Conservation (phyloP, 495 filamentous ascomycete genomes). For the Neurospora sp. region DNA sequence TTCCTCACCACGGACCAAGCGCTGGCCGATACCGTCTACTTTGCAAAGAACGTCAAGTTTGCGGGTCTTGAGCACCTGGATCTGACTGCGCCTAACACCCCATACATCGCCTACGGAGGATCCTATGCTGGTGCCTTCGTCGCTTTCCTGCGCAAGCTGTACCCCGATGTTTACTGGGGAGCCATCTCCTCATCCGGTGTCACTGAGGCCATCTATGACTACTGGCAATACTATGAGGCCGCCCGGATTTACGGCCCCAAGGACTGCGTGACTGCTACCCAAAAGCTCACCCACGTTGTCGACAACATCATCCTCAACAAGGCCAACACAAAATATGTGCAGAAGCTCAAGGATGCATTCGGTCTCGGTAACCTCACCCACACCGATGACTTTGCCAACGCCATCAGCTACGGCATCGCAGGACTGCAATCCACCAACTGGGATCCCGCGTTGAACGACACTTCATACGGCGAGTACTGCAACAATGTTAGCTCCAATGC, state of each 20-base stretch:
- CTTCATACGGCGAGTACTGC: conserved; percentile 50
- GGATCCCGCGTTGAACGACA: conserved; percentile 51
- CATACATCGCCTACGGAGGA: conserved; percentile 65
- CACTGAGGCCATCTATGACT: conserved; percentile 60
- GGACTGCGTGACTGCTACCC: conserved; percentile 45
- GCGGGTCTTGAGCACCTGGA: conserved; percentile 51
- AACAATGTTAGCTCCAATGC: conserved; percentile 40
- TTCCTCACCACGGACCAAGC: conserved; percentile 71
- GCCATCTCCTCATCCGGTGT: conserved; percentile 64
- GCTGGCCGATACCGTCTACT: conserved; percentile 61
- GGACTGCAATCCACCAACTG: conserved; percentile 57
- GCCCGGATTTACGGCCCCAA: conserved; percentile 42
- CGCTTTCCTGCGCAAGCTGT: conserved; percentile 57
- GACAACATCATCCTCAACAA: conserved; percentile 55
- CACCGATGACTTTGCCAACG: conserved; percentile 51
- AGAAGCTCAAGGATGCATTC: conserved; percentile 49
- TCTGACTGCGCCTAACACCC: conserved; percentile 45
- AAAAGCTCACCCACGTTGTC: conserved; percentile 48
- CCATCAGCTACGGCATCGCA: conserved; percentile 40
- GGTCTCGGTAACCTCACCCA: conserved; percentile 48
- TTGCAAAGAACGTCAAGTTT: conserved; percentile 57
- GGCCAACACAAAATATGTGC: conserved; percentile 28
- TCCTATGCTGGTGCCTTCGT: conserved; percentile 66
- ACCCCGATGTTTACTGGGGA: conserved; percentile 59
- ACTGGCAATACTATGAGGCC: conserved; percentile 61